Evolutionary conservation across 768 basidiomycete genomes (phyloP).

Genomic region (Saitozyma sp.): DNA sequence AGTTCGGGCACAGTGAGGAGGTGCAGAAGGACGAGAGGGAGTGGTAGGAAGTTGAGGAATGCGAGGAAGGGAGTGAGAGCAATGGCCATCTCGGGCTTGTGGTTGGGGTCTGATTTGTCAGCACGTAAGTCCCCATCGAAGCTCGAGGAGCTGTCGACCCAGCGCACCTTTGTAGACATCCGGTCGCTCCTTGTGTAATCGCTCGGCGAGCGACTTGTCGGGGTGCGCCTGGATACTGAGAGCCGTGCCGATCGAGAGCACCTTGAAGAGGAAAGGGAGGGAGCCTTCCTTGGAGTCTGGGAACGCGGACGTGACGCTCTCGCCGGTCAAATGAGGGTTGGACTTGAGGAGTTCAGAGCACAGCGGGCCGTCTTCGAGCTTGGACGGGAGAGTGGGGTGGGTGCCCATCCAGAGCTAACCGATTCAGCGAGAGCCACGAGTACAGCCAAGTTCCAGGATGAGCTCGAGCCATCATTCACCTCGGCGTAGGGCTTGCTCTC

Average conservation of each 20-base stretch:
- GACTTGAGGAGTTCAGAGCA: slow-evolving; percentile 63
- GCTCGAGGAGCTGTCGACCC: slow-evolving; percentile 21
- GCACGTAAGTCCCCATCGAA: background rate
- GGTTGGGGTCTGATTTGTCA: slow-evolving; percentile 69
- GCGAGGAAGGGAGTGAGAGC: slow-evolving; percentile 88
- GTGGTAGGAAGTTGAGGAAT: slow-evolving; percentile 89
- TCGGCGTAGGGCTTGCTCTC: slow-evolving; percentile 84
- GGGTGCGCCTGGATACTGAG: slow-evolving; percentile 91
- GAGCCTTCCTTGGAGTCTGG: slow-evolving; percentile 66
- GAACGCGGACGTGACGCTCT: slow-evolving; percentile 54
- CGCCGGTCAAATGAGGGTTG: slow-evolving; percentile 70
- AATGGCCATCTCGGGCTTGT: slow-evolving; percentile 99
- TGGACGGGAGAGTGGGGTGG: slow-evolving; percentile 72
- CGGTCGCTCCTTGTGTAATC: slow-evolving; percentile 66
- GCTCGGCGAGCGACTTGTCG: slow-evolving; percentile 76
- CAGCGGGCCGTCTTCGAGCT: slow-evolving; percentile 58
- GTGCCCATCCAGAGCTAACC: slow-evolving; percentile 98
- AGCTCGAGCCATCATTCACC: slow-evolving; percentile 57
- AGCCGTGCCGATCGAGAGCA: slow-evolving; percentile 83
- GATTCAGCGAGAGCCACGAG: slow-evolving; percentile 12
- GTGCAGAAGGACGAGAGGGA: slow-evolving; percentile 67
- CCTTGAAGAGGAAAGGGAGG: slow-evolving; percentile 89
- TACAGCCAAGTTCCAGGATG: background rate
- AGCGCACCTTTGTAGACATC: slow-evolving; percentile 82
- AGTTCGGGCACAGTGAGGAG: slow-evolving; percentile 75